phyloP scores from a whole-genome alignment of 2,329 filamentous ascomycete species.

The Arthroderma sp. region DNA sequence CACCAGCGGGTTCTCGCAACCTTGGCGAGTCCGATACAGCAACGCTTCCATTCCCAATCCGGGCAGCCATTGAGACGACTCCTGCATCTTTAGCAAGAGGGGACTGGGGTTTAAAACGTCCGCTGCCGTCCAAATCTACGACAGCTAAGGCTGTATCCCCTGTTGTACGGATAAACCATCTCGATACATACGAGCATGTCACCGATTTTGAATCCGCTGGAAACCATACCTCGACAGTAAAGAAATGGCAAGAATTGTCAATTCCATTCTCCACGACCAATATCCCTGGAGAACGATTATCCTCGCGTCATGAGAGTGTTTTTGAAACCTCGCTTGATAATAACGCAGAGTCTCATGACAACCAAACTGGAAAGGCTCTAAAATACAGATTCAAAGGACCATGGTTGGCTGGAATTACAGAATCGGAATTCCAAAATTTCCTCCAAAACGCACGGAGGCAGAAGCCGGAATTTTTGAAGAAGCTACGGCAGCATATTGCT shows the following conservation, averaged over 20 bases:
- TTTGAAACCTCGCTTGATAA: conserved; percentile 16
- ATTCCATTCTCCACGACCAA: conserved; percentile 47
- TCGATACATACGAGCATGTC: conserved; percentile 77
- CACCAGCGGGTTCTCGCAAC: conserved; percentile 35
- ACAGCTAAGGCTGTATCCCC: conserved; percentile 56
- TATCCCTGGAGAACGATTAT: neutral
- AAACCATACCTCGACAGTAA: conserved; percentile 65
- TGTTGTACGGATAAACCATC: conserved; percentile 58
- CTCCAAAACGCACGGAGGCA: conserved; percentile 32
- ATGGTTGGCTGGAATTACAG: conserved; percentile 43
- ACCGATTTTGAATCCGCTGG: conserved; percentile 77
- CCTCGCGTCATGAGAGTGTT: conserved; percentile 15
- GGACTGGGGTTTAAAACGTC: conserved; percentile 86
- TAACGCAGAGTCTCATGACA: conserved; percentile 11
- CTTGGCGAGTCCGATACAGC: conserved; percentile 50
- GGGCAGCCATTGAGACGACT: conserved; percentile 70
- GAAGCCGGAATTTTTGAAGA: conserved; percentile 26
- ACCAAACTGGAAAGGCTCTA: conserved; percentile 19
- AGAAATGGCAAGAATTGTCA: conserved; percentile 75
- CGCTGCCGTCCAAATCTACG: conserved; percentile 64
- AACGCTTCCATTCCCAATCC: conserved; percentile 66
- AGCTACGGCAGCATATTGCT: conserved; percentile 22
- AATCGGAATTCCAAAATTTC: conserved; percentile 42
- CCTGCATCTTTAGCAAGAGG: conserved; percentile 58
- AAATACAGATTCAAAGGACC: conserved; percentile 47